Evolutionary conservation across 2,329 filamentous ascomycete genomes (phyloP).

Genomic region (Golovinomyces cichoracearum): DNA sequence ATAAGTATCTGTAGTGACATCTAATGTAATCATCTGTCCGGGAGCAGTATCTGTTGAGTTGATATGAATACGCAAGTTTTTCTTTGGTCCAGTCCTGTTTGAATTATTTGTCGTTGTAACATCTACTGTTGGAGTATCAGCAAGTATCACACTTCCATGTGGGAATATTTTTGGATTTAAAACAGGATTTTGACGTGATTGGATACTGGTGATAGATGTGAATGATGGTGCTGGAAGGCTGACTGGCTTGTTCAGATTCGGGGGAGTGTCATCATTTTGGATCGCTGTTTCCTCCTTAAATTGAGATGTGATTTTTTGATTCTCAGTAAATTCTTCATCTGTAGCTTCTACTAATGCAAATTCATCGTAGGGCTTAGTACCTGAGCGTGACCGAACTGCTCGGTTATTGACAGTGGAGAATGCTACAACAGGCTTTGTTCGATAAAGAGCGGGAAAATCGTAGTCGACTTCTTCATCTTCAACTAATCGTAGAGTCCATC

Average conservation of each 20-base stretch:
- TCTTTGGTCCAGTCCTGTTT: conserved; percentile 30
- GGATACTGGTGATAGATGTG: conserved; percentile 15
- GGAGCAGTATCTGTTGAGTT: conserved; percentile 41
- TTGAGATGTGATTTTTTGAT: conserved; percentile 40
- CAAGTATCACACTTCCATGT: conserved; percentile 26
- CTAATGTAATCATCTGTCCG: conserved; percentile 46
- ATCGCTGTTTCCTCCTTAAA: conserved; percentile 28
- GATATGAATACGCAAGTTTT: conserved; percentile 46
- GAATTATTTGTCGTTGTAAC: conserved; percentile 14
- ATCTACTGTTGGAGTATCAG: conserved; percentile 27
- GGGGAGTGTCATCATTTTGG: conserved; percentile 17
- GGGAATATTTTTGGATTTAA: conserved; percentile 29
- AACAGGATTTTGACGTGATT: conserved; percentile 27
- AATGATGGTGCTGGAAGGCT: conserved; percentile 9
- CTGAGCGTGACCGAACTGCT: conserved; percentile 31
- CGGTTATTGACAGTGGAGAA: conserved; percentile 64
- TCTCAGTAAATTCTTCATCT: conserved; percentile 39
- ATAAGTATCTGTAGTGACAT: conserved; percentile 61
- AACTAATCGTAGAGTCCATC: conserved; percentile 63
- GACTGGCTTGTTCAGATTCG: conserved; percentile 18
- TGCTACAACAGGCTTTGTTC: conserved; percentile 46
- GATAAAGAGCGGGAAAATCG: conserved; percentile 54
- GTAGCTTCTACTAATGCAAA: conserved; percentile 56
- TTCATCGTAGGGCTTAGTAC: conserved; percentile 57
- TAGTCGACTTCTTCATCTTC: conserved; percentile 66